Conservation (phyloP, 2,329 filamentous ascomycete species). For the Stagonosporopsis cucurbitacearum region DNA sequence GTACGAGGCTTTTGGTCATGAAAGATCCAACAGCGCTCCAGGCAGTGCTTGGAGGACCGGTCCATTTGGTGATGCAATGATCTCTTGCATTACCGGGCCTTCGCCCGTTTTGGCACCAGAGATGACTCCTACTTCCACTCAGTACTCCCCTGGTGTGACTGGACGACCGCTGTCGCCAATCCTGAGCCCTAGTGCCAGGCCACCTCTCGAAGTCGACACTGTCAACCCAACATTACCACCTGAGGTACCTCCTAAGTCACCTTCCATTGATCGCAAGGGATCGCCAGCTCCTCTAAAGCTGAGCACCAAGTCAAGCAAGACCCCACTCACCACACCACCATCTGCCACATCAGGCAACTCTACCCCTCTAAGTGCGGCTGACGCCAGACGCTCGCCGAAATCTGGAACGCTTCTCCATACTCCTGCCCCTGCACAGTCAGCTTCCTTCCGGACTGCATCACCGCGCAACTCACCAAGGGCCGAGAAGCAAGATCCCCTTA, state of each 20-base stretch:
- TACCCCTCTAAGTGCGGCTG: slow-evolving; percentile 38
- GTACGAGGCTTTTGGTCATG: slow-evolving; percentile 45
- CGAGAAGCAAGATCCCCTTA: slow-evolving; percentile 39
- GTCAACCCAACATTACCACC: slow-evolving; percentile 37
- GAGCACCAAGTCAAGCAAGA: slow-evolving; percentile 39
- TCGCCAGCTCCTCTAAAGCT: slow-evolving; percentile 45
- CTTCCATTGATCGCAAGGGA: slow-evolving; percentile 40
- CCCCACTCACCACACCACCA: slow-evolving; percentile 42
- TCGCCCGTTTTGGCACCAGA: slow-evolving; percentile 32
- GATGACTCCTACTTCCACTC: slow-evolving; percentile 15
- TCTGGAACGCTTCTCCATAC: slow-evolving; percentile 34
- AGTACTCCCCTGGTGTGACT: slow-evolving; percentile 25
- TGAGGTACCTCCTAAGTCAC: slow-evolving; percentile 48
- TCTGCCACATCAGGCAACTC: slow-evolving; percentile 32
- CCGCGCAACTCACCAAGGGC: slow-evolving; percentile 43
- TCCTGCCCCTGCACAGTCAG: slow-evolving; percentile 41
- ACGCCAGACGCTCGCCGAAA: slow-evolving; percentile 43
- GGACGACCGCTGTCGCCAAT: slow-evolving; percentile 37
- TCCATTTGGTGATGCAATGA: slow-evolving; percentile 51
- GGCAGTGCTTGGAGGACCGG: slow-evolving; percentile 47
- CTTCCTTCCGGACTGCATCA: slow-evolving; percentile 41
- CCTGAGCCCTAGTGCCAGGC: slow-evolving; percentile 42
- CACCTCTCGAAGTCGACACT: slow-evolving; percentile 45
- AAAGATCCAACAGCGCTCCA: slow-evolving; percentile 49
- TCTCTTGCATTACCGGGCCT: slow-evolving; percentile 48